These are phyloP conservation scores for Breynia disticha DNA, from an alignment of 441 rosid genomes.

Conservation along the genomic window DNA sequence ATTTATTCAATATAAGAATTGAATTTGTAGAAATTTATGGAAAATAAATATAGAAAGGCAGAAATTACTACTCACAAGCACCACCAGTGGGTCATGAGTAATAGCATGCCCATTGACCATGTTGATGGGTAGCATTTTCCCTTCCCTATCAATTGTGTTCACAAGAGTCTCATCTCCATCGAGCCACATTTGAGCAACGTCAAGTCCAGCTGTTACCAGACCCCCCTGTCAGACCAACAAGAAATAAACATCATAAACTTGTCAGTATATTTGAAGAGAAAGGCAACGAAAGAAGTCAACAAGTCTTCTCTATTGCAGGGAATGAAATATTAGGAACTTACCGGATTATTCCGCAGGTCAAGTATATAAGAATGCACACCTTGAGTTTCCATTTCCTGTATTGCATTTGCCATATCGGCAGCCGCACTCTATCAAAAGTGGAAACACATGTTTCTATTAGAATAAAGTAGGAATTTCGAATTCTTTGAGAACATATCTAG, in stretches of 20 bases:
- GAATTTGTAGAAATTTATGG: neutral
- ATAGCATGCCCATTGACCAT: slow-evolving; percentile 73
- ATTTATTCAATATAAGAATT: too few relatives aligned
- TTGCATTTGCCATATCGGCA: slow-evolving; percentile 53
- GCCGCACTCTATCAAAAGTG: slow-evolving; percentile 60
- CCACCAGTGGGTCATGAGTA: slow-evolving; percentile 78
- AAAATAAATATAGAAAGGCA: neutral
- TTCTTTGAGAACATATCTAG: too few relatives aligned
- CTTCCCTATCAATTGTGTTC: slow-evolving; percentile 75
- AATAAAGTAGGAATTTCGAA: too few relatives aligned
- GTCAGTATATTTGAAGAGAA: slow-evolving; percentile 6
- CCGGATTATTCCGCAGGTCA: slow-evolving; percentile 83
- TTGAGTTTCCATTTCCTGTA: slow-evolving; percentile 67
- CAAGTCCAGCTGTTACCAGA: slow-evolving; percentile 80
- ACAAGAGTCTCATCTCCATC: slow-evolving; percentile 88
- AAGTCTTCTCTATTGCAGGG: neutral
- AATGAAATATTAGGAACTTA: slow-evolving; percentile 17
- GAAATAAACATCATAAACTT: neutral
- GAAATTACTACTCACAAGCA: slow-evolving; percentile 49
- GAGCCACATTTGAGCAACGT: slow-evolving; percentile 82
- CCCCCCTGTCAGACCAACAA: slow-evolving; percentile 56
- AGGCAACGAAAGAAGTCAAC: neutral
- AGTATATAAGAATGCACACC: slow-evolving; percentile 72
- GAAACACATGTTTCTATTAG: neutral
- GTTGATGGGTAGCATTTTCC: slow-evolving; percentile 57